These are phyloP conservation scores for Thinopyrum obtusiflorum DNA, from an alignment of 202 grass and related monocot species.

Conservation along the genomic window DNA sequence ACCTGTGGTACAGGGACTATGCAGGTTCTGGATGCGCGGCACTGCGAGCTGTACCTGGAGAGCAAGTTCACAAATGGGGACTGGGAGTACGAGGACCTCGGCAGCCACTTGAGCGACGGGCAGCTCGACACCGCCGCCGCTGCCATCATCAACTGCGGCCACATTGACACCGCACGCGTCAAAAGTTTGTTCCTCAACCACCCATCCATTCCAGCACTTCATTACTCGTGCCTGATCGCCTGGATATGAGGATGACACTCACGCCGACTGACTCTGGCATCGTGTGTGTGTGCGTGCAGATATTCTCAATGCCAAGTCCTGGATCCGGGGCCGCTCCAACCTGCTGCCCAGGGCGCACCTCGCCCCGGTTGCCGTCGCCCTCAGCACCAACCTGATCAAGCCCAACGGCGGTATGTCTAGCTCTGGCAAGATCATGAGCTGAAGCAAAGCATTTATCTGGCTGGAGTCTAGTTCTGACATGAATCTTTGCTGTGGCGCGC, in stretches of 20 bases:
- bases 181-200: slow-evolving; percentile 36
- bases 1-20: slow-evolving; percentile 49
- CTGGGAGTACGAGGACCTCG: slow-evolving; percentile 71
- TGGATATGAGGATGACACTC: neutral
- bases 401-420: slow-evolving; percentile 58
- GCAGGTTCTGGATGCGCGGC: slow-evolving; percentile 81
- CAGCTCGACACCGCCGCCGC: slow-evolving; percentile 33
- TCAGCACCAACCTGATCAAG: slow-evolving; percentile 79
- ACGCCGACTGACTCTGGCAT: neutral
- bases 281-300: slow-evolving; percentile 19
- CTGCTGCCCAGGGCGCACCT: slow-evolving; percentile 42
- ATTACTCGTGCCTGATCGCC: neutral
- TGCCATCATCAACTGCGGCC: slow-evolving; percentile 58
- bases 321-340: slow-evolving; percentile 40
- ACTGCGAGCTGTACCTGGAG: slow-evolving; percentile 83
- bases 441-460: neutral
- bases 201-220: neutral
- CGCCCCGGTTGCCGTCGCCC: slow-evolving; percentile 42
- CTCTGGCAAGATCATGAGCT: neutral
- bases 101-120: slow-evolving; percentile 47
- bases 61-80: slow-evolving; percentile 48
- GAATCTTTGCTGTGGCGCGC: neutral
- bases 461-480: neutral
- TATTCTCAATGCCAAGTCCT: slow-evolving; percentile 38
- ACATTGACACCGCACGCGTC: slow-evolving; percentile 11